Evolutionary conservation across 2,329 filamentous ascomycete genomes (phyloP), one percentile per base, ranked within the genome.

Genomic region (Pseudocercospora vitis): DNA sequence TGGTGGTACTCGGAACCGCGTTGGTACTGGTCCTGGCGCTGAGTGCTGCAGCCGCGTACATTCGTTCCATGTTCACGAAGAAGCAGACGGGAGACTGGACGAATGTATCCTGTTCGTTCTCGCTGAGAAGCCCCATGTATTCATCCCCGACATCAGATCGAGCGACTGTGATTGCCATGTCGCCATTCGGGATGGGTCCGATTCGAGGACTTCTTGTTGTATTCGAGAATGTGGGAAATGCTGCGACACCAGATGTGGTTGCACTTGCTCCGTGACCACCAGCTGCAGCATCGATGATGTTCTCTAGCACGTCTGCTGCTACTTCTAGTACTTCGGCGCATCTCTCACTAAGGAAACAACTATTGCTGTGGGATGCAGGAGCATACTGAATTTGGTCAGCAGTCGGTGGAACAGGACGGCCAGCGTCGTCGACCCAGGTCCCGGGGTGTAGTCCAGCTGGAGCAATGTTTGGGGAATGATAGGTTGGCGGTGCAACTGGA

Each of bases 361-460:
- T 19, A 23, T 50, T 50, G 24, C 19, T 28, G 12, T 37, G 8
- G 9, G 33, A 16, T 3, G 48, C 33, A 2, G 48, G 26, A 14
- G 48, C 48, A 44, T 50, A 50, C 21, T 32, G 21, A 35, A 50
- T 44, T n/a, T 50, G 35, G 37, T 50, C 48, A 11, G 28, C 48
- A 7, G 23, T 19, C 2, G 48, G 48, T 32, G 48, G 35, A 26
- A 18, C 44, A 4, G 42, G 28, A 46, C 31, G 24, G 21, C 42
- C 24, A 11, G 23, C n/a, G 24, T 18, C 14, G 7, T 45, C 21
- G 19, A 26, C 29, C 40, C 40, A 45, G 21, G 21, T 45, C 9
- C 40, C 26, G 14, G 40, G 40, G 40, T 28, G 23, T 26, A 28
- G 12, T 3, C 8, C 23, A 3, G 40, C n/a, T 7, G 26, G n/a